These are phyloP conservation scores for Mycena rebaudengoi DNA, from an alignment of 768 basidiomycete genomes.

Conservation along the genomic window DNA sequence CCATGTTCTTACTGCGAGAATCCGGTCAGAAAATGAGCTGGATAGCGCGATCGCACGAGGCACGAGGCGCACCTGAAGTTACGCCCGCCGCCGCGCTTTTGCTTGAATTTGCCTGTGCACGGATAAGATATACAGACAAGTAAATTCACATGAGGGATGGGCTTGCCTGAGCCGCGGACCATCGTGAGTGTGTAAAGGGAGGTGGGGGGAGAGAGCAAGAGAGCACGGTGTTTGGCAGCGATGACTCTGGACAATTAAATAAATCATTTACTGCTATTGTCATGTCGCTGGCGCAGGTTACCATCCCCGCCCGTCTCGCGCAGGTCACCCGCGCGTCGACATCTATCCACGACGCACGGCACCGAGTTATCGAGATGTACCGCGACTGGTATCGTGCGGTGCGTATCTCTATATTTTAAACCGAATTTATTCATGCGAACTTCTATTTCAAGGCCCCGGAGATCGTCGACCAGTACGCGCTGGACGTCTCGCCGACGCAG, in stretches of 20 bases:
- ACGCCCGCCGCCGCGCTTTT: conserved; percentile 88
- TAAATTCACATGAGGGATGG: neutral
- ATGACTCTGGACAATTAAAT: conserved; percentile 5
- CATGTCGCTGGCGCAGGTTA: conserved; percentile 67
- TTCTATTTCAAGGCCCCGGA: conserved; percentile 79
- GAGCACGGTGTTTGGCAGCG: conserved; percentile 18
- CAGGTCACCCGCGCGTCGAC: conserved; percentile 69
- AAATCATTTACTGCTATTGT: conserved; percentile 26
- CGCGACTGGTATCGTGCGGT: conserved; percentile 94
- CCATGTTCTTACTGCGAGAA: conserved; percentile 62
- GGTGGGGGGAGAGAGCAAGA: conserved; percentile 8
- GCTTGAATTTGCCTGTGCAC: conserved; percentile 78
- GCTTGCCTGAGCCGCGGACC: conserved; percentile 61
- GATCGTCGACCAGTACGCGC: conserved; percentile 81
- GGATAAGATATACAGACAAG: neutral
- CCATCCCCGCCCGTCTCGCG: conserved; percentile 91
- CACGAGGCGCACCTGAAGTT: conserved; percentile 69
- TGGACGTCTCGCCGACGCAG: conserved; percentile 79
- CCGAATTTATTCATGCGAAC: neutral
- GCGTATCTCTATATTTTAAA: conserved; percentile 40
- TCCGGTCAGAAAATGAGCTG: conserved; percentile 9
- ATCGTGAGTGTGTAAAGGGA: conserved; percentile 38
- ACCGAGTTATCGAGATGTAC: conserved; percentile 80
- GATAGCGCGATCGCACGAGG: conserved; percentile 19
- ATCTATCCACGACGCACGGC: conserved; percentile 66